phyloP scores from a whole-genome alignment of 2,329 filamentous ascomycete species.

The Diaporthe longicolla region DNA sequence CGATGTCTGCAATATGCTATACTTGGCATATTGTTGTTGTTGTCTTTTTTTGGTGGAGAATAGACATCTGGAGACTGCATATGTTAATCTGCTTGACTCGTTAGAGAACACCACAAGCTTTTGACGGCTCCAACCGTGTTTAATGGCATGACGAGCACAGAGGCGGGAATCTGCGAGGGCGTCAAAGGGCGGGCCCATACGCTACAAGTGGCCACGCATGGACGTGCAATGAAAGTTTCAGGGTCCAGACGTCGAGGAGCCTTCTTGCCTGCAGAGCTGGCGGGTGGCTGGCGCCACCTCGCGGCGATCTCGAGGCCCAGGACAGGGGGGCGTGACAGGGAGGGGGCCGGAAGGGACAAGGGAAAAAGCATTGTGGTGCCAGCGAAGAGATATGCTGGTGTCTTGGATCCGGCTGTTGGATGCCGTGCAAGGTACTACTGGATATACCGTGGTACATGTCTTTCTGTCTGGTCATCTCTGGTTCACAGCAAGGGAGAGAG shows the following conservation, averaged over 20 bases:
- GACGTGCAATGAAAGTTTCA: conserved; percentile 32
- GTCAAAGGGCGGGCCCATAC: neutral
- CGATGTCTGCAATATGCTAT: neutral
- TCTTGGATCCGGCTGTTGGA: neutral
- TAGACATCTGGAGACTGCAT: neutral
- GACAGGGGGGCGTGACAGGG: conserved; percentile 19
- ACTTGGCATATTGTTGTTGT: neutral
- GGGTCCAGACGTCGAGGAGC: conserved; percentile 20
- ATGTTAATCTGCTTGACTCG: conserved; percentile 6
- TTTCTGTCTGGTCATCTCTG: neutral
- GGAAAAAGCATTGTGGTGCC: conserved; percentile 6
- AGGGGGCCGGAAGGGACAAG: neutral
- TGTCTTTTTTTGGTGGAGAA: neutral
- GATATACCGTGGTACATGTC: neutral
- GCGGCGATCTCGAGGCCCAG: neutral
- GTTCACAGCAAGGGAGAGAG: neutral
- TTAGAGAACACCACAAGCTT: conserved; percentile 26
- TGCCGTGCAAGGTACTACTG: neutral
- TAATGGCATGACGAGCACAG: conserved; percentile 23
- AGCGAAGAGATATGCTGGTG: conserved; percentile 7
- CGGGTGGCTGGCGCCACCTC: conserved; percentile 29
- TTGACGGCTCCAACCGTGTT: conserved; percentile 27
- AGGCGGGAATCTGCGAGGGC: conserved; percentile 9
- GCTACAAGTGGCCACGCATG: neutral
- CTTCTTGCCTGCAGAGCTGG: neutral